Evolutionary conservation across 2,329 filamentous ascomycete species (phyloP), one percentile per base, ranked within the genome.

Genomic region (Trichoderma harzianum): DNA sequence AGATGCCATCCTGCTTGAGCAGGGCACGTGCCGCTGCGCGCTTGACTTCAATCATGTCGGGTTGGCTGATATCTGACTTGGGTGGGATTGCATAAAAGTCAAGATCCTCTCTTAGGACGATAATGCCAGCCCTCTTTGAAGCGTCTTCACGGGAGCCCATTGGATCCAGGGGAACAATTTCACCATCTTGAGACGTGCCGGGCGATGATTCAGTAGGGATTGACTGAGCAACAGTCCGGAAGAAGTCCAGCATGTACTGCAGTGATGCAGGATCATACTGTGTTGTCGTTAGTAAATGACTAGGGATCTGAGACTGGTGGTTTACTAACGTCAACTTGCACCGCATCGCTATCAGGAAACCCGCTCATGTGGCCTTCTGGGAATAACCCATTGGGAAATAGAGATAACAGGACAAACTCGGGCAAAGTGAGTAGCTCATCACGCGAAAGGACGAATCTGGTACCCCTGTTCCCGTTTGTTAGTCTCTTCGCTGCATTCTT

Each of bases 201-300:
- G 91, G 89, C 67, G 93, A 93, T 34, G 88, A 84, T 74, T 93
- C 90, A 55, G 89, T 88, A 11, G 93, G 94, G 76, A 99, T 98
- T n/a, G 95, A 96, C 82, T 98, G 94, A 69, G 96, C 96, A 74
- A 99, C 95, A 76, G 91, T 91, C 75, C 96, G 92, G 86, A 99
- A 99, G 83, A 99, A 99, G 78, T 98, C 95, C 75, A 99, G 89
- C 96, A 99, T 99, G 84, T 98, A 99, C 83, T 98, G 94, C 70
- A 99, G 89, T 62, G 95, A 98, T 68, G 91, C 91, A 28, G 96
- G 95, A 82, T 99, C 96, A 84, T 98, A 99, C 96, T 99, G 84
- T 77, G 51, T 7, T n/a, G 57, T 12, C 28, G 57, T 69, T 53
- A 69, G 67, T 1, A 53, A 36, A 7, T 12, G 18, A 32, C 26